Evolutionary conservation across 2,329 filamentous ascomycete species (phyloP).

Genomic region (Aureobasidium lini): DNA sequence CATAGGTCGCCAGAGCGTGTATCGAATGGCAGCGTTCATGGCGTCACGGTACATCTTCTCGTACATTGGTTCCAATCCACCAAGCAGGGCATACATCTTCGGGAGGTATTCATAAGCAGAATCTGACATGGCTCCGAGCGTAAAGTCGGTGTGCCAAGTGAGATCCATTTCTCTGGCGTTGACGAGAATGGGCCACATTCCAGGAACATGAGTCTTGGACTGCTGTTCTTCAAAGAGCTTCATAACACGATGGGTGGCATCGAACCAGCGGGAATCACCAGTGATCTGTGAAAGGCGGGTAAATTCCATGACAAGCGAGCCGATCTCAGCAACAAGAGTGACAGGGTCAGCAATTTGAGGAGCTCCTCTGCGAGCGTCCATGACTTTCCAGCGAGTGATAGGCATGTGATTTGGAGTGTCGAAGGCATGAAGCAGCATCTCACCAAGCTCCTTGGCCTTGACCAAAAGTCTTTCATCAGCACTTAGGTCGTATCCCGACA

Average conservation of each 20-base stretch:
- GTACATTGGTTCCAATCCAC: constrained; percentile 40
- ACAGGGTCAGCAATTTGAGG: constrained; percentile 33
- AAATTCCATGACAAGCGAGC: constrained; percentile 42
- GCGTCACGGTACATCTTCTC: constrained; percentile 50
- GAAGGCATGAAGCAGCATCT: constrained; percentile 42
- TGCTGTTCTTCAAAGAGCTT: constrained; percentile 35
- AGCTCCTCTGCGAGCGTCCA: constrained; percentile 30
- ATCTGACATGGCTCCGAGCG: constrained; percentile 31
- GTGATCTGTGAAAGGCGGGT: constrained; percentile 40
- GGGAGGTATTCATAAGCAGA: constrained; percentile 36
- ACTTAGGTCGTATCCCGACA: constrained; percentile 31
- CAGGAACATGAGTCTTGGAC: constrained; percentile 35
- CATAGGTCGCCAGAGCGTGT: constrained; percentile 45
- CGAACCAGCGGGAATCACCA: constrained; percentile 38
- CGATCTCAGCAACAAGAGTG: constrained; percentile 41
- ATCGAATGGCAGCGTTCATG: constrained; percentile 35
- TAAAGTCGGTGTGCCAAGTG: constrained; percentile 32
- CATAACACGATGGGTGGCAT: constrained; percentile 39
- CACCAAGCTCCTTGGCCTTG: constrained; percentile 32
- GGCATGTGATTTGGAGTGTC: constrained; percentile 41
- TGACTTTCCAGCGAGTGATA: constrained; percentile 38
- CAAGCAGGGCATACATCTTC: constrained; percentile 42
- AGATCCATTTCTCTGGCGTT: constrained; percentile 35
- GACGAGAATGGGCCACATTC: constrained; percentile 42
- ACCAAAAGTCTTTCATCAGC: constrained; percentile 27